These are phyloP conservation scores for Penicillium thymicola DNA, from an alignment of 2,329 filamentous ascomycete genomes.

Conservation along the genomic window DNA sequence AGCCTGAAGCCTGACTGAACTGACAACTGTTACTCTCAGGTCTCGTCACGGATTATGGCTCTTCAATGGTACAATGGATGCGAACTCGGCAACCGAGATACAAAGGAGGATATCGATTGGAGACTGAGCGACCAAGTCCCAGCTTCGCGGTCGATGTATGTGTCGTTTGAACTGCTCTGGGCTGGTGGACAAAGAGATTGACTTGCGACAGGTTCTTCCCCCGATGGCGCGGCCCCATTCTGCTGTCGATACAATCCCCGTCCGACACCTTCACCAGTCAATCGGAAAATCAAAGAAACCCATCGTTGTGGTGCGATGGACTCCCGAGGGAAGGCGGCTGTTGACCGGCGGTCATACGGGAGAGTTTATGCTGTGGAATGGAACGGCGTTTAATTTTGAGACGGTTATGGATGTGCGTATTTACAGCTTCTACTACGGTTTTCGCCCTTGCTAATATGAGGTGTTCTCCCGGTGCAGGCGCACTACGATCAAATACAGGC, in stretches of 20 bases:
- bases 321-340: conserved; percentile 85
- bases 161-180: background rate
- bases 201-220: conserved; percentile 68
- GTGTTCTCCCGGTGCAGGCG: conserved; percentile 47
- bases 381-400: conserved; percentile 98
- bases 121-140: conserved; percentile 77
- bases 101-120: conserved; percentile 66
- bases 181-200: conserved; percentile 6
- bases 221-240: conserved; percentile 71
- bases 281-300: conserved; percentile 98
- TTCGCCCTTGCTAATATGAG: conserved; percentile 5
- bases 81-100: conserved; percentile 74
- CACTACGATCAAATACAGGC: conserved; percentile 63
- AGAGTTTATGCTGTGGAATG: conserved; percentile 98
- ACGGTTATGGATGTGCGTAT: conserved; percentile 80
- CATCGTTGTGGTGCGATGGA: conserved; percentile 96
- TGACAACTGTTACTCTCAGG: conserved; percentile 50
- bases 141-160: conserved; percentile 88
- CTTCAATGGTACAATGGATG: conserved; percentile 89
- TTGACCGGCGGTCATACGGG: conserved; percentile 94
- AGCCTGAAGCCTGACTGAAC: conserved; percentile 20
- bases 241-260: conserved; percentile 82
- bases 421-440: background rate
- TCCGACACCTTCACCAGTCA: conserved; percentile 96
- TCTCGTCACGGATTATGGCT: conserved; percentile 88